Base-by-base conservation (phyloP, 495 filamentous ascomycete genomes). In the Podospora pseudoanserina region DNA sequence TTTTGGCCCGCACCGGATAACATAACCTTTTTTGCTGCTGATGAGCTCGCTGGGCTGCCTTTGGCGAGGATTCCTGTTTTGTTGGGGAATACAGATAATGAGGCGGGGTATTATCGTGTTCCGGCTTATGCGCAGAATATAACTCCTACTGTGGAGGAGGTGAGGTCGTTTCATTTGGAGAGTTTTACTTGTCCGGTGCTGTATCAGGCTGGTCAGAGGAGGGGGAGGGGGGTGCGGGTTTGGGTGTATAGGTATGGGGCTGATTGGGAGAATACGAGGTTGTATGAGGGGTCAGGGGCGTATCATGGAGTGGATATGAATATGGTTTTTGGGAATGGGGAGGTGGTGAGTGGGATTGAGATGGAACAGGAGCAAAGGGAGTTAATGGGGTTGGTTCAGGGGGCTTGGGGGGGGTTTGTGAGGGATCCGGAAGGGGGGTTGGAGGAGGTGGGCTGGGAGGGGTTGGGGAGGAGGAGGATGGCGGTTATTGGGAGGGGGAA, bases 251-350 rank as follows among this genome's bases (percentile, higher is more conserved):
- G 80, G 27, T 83, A 81, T 69, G 69, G 76, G 13, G 82, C 80
- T 27, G 77, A 73, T 23, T 83, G 82, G 30, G 77, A 79, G 67
- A 84, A 81, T 68, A 77, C 71, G 20, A 77, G 81, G 60, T 71
- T 81, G 59, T 71, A 73, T 23, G 73, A 77, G 4, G 67, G 70
- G 27, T 69, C 70, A 63, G 82, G 82, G 7, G 80, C 83, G 1
- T 86, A 84, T 68, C 85, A 87, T 65, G 84, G 81, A 5, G 71
- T 72, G 19, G 84, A 87, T 23, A 30, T 86, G 56, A 72, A 80
- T 60, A 77, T 86, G 81, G 65, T 86, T 18, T 85, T 83, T 64
- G 83, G 82, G 4, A 79, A 61, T 6, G 71, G 76, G 18, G 76
- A 72, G 58, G 75, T 74, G 26, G 73, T 82, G 44, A 84, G 77